Conservation (phyloP, 176 grass and related monocot genomes). For the Paspalum notatum region DNA sequence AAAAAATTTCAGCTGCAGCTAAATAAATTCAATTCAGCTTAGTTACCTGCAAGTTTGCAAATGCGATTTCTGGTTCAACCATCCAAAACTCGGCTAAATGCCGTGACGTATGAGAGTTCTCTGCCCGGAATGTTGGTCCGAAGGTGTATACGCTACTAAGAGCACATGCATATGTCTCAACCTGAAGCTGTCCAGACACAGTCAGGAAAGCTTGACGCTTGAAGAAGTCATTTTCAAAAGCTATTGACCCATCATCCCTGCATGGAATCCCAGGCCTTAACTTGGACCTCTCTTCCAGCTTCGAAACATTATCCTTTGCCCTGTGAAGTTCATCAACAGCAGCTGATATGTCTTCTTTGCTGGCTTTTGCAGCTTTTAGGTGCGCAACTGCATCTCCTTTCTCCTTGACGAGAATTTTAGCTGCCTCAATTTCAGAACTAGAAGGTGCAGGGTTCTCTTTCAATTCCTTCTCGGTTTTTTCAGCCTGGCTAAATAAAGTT, state of each 20-base stretch:
- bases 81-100: conserved; percentile 99
- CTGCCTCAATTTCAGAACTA: conserved; percentile 70
- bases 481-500: conserved; percentile 74
- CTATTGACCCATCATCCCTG: conserved; percentile 71
- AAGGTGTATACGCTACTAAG: conserved; percentile 94
- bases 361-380: conserved; percentile 78
- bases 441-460: conserved; percentile 74
- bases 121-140: conserved; percentile 94
- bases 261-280: conserved; percentile 79
- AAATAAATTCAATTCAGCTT: not conserved
- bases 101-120: conserved; percentile 88
- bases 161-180: conserved; percentile 91
- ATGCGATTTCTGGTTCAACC: conserved; percentile 98
- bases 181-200: conserved; percentile 94
- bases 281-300: conserved; percentile 84
- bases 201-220: conserved; percentile 94
- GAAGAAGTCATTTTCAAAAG: conserved; percentile 84
- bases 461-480: conserved; percentile 83
- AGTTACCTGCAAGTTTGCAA: conserved; percentile 86
- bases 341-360: conserved; percentile 62
- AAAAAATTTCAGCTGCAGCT: not conserved
- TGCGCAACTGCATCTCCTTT: conserved; percentile 69
- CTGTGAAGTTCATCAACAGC: conserved; percentile 69
- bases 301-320: conserved; percentile 70
- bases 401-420: conserved; percentile 68